Percentiles rank a stretch among this genome's conserved stretches.
Conservation (phyloP, 768 basidiomycete genomes). For the Macrolepiota dolichaula region DNA sequence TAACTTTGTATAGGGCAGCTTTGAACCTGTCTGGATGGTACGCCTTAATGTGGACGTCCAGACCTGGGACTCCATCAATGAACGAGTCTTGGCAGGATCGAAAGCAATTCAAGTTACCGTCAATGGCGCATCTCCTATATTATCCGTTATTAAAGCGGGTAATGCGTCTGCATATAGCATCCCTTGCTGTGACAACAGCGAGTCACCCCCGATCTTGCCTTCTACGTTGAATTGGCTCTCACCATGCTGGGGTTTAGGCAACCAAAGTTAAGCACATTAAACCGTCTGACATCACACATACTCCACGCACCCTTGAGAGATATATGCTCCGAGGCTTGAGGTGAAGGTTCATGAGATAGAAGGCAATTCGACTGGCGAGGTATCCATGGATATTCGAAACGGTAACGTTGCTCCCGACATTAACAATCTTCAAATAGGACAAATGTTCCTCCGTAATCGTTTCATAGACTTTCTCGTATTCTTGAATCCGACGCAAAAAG, state of each 20-base stretch:
- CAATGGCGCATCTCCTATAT: conserved; percentile 83
- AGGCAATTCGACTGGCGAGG: conserved; percentile 93
- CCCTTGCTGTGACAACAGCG: conserved; percentile 79
- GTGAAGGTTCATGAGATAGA: conserved; percentile 98
- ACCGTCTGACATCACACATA: background rate
- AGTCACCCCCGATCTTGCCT: conserved; percentile 98
- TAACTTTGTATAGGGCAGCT: conserved; percentile 83
- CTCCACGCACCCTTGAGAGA: conserved; percentile 75
- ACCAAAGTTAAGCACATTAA: conserved; percentile 3
- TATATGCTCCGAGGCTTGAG: conserved; percentile 96
- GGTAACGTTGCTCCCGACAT: conserved; percentile 89
- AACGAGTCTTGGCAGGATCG: background rate
- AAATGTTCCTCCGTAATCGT: conserved; percentile 89
- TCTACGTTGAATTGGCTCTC: conserved; percentile 97
- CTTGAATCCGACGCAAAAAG: conserved; percentile 86
- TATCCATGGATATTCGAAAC: conserved; percentile 90
- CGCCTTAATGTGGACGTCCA: conserved; percentile 98
- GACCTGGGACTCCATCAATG: conserved; percentile 46
- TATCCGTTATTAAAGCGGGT: conserved; percentile 83
- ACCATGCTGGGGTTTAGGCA: conserved; percentile 65
- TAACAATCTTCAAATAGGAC: conserved; percentile 87
- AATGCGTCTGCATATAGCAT: conserved; percentile 83
- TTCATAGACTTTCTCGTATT: conserved; percentile 95
- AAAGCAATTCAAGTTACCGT: conserved; percentile 50
- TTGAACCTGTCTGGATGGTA: conserved; percentile 86